Evolutionary conservation across 2,329 filamentous ascomycete species (phyloP).

Genomic region (Scolecobasidium constrictum): DNA sequence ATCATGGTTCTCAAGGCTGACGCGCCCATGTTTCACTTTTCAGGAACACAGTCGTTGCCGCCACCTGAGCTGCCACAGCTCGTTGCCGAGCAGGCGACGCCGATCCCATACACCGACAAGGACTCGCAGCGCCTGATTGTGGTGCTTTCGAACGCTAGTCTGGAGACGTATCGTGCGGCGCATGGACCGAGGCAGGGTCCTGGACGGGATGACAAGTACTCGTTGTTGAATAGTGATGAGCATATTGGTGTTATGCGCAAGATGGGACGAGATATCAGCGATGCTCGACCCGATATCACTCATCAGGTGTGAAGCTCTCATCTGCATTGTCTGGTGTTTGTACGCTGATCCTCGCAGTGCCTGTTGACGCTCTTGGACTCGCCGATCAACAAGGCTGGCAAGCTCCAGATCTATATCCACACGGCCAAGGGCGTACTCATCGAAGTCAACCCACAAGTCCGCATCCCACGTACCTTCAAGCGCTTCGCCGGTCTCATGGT

Average conservation of each 20-base stretch:
- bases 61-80: constrained; percentile 84
- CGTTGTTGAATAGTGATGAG: constrained; percentile 94
- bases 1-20: background rate
- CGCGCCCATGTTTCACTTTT: background rate
- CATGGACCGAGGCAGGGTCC: constrained; percentile 43
- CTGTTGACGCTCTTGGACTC: constrained; percentile 94
- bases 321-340: no score
- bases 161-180: constrained; percentile 93
- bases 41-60: constrained; percentile 75
- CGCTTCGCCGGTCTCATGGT: constrained; percentile 98
- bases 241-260: constrained; percentile 99
- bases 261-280: constrained; percentile 98
- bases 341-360: constrained; percentile 55
- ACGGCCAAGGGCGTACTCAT: constrained; percentile 96
- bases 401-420: constrained; percentile 96
- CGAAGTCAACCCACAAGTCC: constrained; percentile 94
- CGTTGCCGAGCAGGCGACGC: constrained; percentile 81
- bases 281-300: constrained; percentile 93
- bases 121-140: constrained; percentile 87
- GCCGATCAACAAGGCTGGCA: constrained; percentile 96
- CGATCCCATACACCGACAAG: constrained; percentile 79
- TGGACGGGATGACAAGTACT: constrained; percentile 87
- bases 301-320: constrained; percentile 64
- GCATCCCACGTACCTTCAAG: constrained; percentile 97
- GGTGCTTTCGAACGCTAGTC: constrained; percentile 89